Evolutionary conservation across 1,284 basidiomycete genomes (phyloP), one percentile per base, ranked within the genome.

Genomic region (Pseudozyma thailandica): DNA sequence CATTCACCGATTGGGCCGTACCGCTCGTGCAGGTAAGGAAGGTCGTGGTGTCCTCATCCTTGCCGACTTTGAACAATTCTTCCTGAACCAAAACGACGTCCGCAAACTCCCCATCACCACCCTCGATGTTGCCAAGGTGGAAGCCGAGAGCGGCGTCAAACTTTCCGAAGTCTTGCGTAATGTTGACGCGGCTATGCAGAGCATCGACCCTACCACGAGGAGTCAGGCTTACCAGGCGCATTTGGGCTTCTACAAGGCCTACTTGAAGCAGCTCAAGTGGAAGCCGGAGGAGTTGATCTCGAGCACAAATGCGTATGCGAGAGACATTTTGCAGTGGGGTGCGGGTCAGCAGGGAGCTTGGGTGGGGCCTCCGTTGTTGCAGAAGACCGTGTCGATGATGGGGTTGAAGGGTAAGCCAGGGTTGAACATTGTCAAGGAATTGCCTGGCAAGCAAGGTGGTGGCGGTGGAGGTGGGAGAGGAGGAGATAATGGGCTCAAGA

Each of bases 351-450:
- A 70, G 57, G 42, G 74, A 77, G 0, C 87, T 0, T 71, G 68
- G 68, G 46, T 56, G 1, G 61, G 56, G 1, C 68, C 89, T 5
- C 83, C 83, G 9, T 66, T 90, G 38, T 80, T 85, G 35, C 83
- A 85, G n/a, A 86, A 83, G 80, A 86, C 87, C 2, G 86, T 88
- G 25, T 88, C 87, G 43, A 89, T 87, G 85, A 89, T 90, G 86
- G 86, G 86, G 4, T 79, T 90, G 75, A 86, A 85, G 73, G 88
- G 87, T 0, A 84, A 86, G 12, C 79, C 72, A 25, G 87, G 87
- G 21, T 60, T 87, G 35, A 85, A 86, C 45, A 51, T 85, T 41
- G 80, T 82, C 4, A 50, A 44, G 21, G 60, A 66, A 28, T 28
- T 75, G 28, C 73, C 73, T 10, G 61, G 52, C 4, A 56, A 61